phyloP scores from a whole-genome alignment of 2,329 filamentous ascomycete species.

The Orbilia javanica region DNA sequence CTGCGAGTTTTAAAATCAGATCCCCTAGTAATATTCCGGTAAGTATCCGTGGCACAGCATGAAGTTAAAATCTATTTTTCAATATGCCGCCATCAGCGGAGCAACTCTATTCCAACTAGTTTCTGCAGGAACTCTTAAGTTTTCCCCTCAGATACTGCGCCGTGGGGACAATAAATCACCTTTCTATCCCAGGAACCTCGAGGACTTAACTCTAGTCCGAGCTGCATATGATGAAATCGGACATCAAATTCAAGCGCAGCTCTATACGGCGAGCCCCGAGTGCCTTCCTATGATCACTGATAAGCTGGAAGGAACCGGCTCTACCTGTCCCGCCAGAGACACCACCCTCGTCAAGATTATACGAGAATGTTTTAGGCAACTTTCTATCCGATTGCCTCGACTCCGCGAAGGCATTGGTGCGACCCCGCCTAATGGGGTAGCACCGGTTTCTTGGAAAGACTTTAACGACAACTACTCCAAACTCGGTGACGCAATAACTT shows the following conservation, averaged over 20 bases:
- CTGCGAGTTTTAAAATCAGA: too few species aligned
- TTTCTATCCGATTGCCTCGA: background rate
- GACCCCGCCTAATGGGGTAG: background rate
- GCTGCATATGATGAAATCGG: slow-evolving; percentile 10
- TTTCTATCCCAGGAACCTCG: slow-evolving; percentile 7
- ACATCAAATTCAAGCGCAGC: background rate
- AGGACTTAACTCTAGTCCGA: slow-evolving; percentile 8
- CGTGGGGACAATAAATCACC: background rate
- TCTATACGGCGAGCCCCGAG: background rate
- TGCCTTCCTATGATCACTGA: background rate
- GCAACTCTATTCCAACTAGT: background rate
- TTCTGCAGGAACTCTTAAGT: background rate
- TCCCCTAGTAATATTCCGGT: background rate
- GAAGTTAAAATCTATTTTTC: background rate
- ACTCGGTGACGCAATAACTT: background rate
- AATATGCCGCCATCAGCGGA: background rate
- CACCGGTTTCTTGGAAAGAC: background rate
- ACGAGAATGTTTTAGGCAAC: background rate
- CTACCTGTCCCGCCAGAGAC: slow-evolving; percentile 16
- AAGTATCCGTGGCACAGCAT: background rate
- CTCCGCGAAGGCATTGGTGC: background rate
- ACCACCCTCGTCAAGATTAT: background rate
- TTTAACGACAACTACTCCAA: slow-evolving; percentile 3
- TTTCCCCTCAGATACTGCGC: background rate
- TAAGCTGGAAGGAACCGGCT: background rate